phyloP scores from a whole-genome alignment of 1,139 yeast species.

The Sugiyamaella paludigena region DNA sequence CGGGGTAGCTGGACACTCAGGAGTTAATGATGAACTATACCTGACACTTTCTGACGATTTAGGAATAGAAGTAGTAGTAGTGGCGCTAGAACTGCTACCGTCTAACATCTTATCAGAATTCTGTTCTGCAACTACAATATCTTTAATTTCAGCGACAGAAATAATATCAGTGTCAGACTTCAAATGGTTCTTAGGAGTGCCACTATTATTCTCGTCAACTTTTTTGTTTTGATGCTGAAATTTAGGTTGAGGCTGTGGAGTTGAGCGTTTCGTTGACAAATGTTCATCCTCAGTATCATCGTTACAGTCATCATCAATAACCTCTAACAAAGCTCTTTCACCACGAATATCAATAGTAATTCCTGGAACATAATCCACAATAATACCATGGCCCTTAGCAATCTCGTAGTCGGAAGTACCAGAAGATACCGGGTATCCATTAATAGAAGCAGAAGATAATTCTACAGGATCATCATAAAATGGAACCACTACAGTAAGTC shows the following conservation, averaged over 20 bases:
- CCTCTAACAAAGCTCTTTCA: slow-evolving; percentile 55
- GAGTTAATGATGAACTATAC: slow-evolving; percentile 2
- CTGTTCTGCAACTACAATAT: background rate
- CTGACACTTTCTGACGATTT: too few relatives aligned
- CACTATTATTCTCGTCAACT: background rate
- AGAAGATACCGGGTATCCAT: slow-evolving; percentile 25
- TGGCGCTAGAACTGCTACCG: too few relatives aligned
- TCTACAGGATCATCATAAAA: slow-evolving; percentile 23
- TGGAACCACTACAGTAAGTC: slow-evolving; percentile 62
- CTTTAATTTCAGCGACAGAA: background rate
- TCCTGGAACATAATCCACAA: slow-evolving; percentile 56
- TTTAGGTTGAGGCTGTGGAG: slow-evolving; percentile 4
- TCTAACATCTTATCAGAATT: too few relatives aligned
- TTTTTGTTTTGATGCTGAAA: background rate
- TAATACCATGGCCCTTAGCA: slow-evolving; percentile 50
- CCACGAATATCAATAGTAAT: slow-evolving; percentile 61
- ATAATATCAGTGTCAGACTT: background rate
- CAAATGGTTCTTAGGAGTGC: background rate
- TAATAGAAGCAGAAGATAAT: slow-evolving; percentile 14
- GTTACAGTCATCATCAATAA: slow-evolving; percentile 43
- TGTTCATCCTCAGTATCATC: slow-evolving; percentile 39
- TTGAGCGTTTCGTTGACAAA: slow-evolving; percentile 3
- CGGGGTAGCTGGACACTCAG: slow-evolving; percentile 9
- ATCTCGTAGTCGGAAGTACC: slow-evolving; percentile 40
- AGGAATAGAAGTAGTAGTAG: too few relatives aligned